A percentile compares a stretch with the other conserved stretches of the same genome.
These are phyloP conservation scores for Sporothrix curviconia DNA, from an alignment of 2,329 filamentous ascomycete genomes.

Conservation along the genomic window DNA sequence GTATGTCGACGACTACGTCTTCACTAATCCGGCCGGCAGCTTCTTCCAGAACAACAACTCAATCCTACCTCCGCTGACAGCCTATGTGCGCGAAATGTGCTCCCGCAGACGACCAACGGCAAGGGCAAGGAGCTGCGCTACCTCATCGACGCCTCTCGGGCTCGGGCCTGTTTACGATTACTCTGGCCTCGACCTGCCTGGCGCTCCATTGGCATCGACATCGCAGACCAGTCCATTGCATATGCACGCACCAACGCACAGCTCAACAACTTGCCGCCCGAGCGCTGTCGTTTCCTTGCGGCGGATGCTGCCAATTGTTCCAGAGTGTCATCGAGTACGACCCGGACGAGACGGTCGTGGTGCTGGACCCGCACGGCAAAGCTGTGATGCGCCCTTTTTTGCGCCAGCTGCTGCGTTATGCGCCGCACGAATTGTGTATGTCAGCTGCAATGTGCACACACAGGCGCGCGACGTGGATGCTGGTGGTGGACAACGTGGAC, in stretches of 20 bases:
- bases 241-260: constrained; percentile 72
- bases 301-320: constrained; percentile 86
- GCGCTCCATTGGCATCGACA: constrained; percentile 84
- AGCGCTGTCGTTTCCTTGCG: constrained; percentile 76
- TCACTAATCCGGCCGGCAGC: constrained; percentile 84
- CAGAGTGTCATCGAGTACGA: constrained; percentile 59
- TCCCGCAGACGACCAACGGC: constrained; percentile 36
- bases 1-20: constrained; percentile 77
- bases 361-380: constrained; percentile 95
- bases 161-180: constrained; percentile 94
- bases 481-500: constrained; percentile 62
- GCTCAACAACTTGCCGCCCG: constrained; percentile 62
- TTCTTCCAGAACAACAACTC: constrained; percentile 99
- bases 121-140: constrained; percentile 53
- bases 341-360: constrained; percentile 78
- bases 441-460: constrained; percentile 96
- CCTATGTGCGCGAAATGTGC: constrained; percentile 76
- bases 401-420: constrained; percentile 69
- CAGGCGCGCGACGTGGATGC: constrained; percentile 87
- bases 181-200: constrained; percentile 77
- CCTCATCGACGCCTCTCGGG: constrained; percentile 95
- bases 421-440: constrained; percentile 80
- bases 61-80: constrained; percentile 79
- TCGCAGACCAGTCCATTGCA: constrained; percentile 69
- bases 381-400: constrained; percentile 84